phyloP scores from a whole-genome alignment of 2,329 filamentous ascomycete genomes.

The Cladosporium sp. region DNA sequence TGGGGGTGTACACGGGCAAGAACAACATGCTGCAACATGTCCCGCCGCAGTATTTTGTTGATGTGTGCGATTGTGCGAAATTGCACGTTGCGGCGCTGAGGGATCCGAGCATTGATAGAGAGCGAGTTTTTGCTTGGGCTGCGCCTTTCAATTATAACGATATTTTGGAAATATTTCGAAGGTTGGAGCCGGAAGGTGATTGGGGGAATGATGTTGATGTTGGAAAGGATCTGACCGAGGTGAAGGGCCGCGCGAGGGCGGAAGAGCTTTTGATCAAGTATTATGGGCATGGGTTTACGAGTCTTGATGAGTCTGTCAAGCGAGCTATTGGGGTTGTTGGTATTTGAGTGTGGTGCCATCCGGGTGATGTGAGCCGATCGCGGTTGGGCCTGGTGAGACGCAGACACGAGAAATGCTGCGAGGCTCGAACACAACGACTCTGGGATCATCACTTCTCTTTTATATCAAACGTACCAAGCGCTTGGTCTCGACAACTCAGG shows the following conservation, averaged over 20 bases:
- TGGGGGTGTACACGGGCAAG: not conserved
- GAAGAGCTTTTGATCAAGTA: conserved; percentile 27
- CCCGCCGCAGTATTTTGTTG: conserved; percentile 35
- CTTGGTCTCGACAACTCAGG: too few species aligned
- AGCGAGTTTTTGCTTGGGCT: conserved; percentile 54
- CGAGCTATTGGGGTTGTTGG: conserved; percentile 10
- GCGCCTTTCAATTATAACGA: conserved; percentile 46
- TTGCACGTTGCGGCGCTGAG: conserved; percentile 52
- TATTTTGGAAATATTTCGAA: conserved; percentile 37
- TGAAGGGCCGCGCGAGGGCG: conserved; percentile 23
- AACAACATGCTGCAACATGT: not conserved
- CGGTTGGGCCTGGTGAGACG: too few species aligned
- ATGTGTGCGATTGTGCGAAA: conserved; percentile 47
- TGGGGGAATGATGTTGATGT: conserved; percentile 18
- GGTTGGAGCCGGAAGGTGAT: conserved; percentile 34
- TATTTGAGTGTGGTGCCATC: not conserved
- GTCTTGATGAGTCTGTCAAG: conserved; percentile 24
- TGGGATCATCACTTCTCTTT: too few species aligned
- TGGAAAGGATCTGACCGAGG: conserved; percentile 21
- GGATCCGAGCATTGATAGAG: conserved; percentile 40
- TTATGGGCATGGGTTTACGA: conserved; percentile 24
- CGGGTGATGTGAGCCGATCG: too few species aligned
- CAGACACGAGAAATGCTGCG: too few species aligned
- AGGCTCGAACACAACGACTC: too few species aligned
- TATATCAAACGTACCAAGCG: too few species aligned